phyloP scores from a whole-genome alignment of 2,329 filamentous ascomycete species.

The Hymenoscyphus fructigenus region DNA sequence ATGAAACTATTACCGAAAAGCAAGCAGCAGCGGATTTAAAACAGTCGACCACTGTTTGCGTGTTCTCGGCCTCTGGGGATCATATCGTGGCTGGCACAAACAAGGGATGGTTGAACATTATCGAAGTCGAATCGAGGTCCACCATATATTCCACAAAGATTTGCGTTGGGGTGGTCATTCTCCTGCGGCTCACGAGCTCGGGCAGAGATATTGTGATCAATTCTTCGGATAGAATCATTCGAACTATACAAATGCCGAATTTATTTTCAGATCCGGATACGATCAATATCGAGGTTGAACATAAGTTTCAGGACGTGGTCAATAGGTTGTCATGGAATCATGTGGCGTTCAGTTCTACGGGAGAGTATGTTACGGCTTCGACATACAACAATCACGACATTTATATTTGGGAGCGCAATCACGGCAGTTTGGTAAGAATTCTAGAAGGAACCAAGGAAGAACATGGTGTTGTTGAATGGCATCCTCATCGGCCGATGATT shows the following conservation, averaged over 20 bases:
- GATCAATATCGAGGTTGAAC: slow-evolving; percentile 86
- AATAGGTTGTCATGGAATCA: slow-evolving; percentile 96
- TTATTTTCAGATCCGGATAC: slow-evolving; percentile 73
- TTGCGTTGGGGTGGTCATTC: slow-evolving; percentile 83
- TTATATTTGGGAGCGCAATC: slow-evolving; percentile 94
- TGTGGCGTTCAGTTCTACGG: slow-evolving; percentile 89
- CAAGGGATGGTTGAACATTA: slow-evolving; percentile 95
- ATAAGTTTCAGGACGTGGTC: slow-evolving; percentile 98
- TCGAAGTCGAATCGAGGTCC: slow-evolving; percentile 75
- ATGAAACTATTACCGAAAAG: slow-evolving; percentile 73
- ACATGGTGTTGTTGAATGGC: slow-evolving; percentile 95
- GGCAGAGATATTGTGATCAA: slow-evolving; percentile 89
- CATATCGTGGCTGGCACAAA: slow-evolving; percentile 92
- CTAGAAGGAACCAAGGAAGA: slow-evolving; percentile 96
- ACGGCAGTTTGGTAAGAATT: slow-evolving; percentile 94
- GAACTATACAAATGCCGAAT: slow-evolving; percentile 87
- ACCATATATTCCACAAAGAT: slow-evolving; percentile 90
- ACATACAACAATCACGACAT: slow-evolving; percentile 99
- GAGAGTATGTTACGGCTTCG: slow-evolving; percentile 93
- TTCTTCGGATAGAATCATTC: slow-evolving; percentile 89
- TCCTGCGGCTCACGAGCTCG: slow-evolving; percentile 78
- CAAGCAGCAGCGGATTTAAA: slow-evolving; percentile 89
- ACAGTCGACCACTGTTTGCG: slow-evolving; percentile 88
- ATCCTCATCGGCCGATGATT: slow-evolving; percentile 81
- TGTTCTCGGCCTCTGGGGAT: slow-evolving; percentile 81